Evolutionary conservation across 306 rosid species (phyloP).

Genomic region (Cicer yamashitae): DNA sequence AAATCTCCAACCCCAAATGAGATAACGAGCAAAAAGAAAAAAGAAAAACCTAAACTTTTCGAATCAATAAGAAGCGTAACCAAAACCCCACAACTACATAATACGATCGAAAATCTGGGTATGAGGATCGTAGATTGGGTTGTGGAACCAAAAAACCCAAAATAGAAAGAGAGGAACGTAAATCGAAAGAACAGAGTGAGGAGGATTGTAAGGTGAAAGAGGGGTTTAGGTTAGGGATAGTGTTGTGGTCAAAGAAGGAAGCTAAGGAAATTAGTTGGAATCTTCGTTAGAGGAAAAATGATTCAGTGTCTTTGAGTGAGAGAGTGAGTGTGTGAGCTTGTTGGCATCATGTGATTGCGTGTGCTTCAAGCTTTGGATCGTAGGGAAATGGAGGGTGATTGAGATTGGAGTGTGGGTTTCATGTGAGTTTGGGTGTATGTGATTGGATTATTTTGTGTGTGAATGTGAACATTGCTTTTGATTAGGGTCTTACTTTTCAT

Average conservation of each 20-base stretch:
- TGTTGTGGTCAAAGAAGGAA: conserved; percentile 61
- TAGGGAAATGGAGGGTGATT: not conserved
- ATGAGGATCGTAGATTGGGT: conserved; percentile 24
- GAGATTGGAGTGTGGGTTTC: not conserved
- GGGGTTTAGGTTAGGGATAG: conserved; percentile 18
- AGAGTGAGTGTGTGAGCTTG: conserved; percentile 23
- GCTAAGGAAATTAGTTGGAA: conserved; percentile 36
- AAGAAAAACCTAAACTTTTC: not conserved
- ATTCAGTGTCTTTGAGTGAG: conserved; percentile 24
- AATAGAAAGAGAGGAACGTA: conserved; percentile 21
- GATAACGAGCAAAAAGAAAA: not conserved
- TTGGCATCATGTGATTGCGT: not conserved
- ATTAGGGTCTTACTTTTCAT: not conserved
- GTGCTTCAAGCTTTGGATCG: not conserved
- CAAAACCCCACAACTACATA: conserved; percentile 20
- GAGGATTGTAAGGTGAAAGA: not conserved
- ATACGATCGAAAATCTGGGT: conserved; percentile 31
- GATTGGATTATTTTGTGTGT: not conserved
- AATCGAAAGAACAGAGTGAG: not conserved
- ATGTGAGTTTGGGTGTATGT: not conserved
- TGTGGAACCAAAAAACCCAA: not conserved
- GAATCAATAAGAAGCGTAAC: not conserved
- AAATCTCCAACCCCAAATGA: conserved; percentile 5
- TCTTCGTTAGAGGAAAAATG: conserved; percentile 27
- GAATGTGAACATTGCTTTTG: conserved; percentile 7